phyloP scores from a whole-genome alignment of 768 basidiomycete species.

The Pluteus cervinus region DNA sequence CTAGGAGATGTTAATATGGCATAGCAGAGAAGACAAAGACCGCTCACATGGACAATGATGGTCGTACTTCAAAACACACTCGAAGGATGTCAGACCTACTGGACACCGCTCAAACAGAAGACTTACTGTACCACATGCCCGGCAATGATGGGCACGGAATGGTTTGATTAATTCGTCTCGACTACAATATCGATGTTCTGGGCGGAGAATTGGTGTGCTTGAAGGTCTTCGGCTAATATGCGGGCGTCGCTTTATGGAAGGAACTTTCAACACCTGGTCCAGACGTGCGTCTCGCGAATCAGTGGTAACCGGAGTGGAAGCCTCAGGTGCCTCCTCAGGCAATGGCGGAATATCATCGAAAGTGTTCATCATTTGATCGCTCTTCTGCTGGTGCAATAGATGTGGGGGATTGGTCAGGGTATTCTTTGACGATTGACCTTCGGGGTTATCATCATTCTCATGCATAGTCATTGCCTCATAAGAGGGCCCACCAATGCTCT shows the following conservation, averaged over 20 bases:
- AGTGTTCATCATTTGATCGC: neutral
- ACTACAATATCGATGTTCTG: constrained; percentile 63
- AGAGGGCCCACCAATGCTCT: constrained; percentile 34
- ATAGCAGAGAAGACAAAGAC: neutral
- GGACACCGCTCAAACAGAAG: neutral
- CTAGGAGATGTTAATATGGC: constrained; percentile 26
- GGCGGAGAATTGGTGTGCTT: constrained; percentile 40
- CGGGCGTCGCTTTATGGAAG: constrained; percentile 6
- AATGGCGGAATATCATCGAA: neutral
- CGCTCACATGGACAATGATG: constrained; percentile 85
- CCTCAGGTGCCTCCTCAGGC: neutral
- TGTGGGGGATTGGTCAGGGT: too few relatives aligned
- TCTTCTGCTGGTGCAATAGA: too few relatives aligned
- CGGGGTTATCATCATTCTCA: too few relatives aligned
- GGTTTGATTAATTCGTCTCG: constrained; percentile 67
- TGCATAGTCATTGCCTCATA: constrained; percentile 30
- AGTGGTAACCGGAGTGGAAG: constrained; percentile 3
- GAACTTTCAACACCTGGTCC: constrained; percentile 2
- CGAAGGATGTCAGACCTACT: constrained; percentile 2
- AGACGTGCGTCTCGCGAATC: neutral
- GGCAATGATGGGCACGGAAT: constrained; percentile 72
- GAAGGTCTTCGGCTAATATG: constrained; percentile 28
- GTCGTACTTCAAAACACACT: constrained; percentile 83
- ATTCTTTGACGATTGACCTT: too few relatives aligned
- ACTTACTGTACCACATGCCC: constrained; percentile 58